Base-by-base conservation (phyloP, 805 yeast species). In the Scheffersomyces stipitis region DNA sequence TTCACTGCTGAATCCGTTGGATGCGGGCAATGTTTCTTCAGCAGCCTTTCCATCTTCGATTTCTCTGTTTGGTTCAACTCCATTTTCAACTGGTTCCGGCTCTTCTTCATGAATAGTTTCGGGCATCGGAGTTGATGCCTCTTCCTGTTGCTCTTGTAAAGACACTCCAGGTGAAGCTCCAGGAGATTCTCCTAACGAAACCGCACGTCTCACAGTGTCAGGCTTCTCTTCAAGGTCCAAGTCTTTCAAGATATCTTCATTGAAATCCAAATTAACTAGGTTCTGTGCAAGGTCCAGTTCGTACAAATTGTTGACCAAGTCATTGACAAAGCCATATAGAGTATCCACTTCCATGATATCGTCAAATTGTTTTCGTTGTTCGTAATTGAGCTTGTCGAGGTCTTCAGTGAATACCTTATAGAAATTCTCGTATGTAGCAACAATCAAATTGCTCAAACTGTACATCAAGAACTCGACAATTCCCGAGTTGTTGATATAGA, bases 301-400 rank as follows among this genome's bases (percentile, higher is more conserved):
- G 30, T 47, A 48, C 33, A 54, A 40, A 2, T 47, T 46, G 14
- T 51, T 31, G 9, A 63, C 44, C 20, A 56, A 45, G 33, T 71
- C 75, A 34, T 61, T 69, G 26, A 79, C 59, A 70, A 55, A 76
- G 20, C 71, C 66, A 26, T 73, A 65, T 44, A 86, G 66, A 0
- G 80, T 73, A 42, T 85, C 95, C 4, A 74, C 68, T 40, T 81
- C 87, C 75, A 83, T 73, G 10, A 86, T 54, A 7, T 72, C 77
- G 14, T 75, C 75, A 6, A 71, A 46, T 5, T 64, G 57, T 17
- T 41, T 44, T 20, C 52, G 51, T 2, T 52, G 46, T 4, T 52
- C 52, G 7, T 50, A 45, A 9, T 57, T 51, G 18, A 42, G 34
- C 15, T 51, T 43, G 15, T 59, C 54, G 13, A 48, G 50, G 34